phyloP scores from a whole-genome alignment of 352 stramenopile species.

The Elongisporangium prolatum region DNA sequence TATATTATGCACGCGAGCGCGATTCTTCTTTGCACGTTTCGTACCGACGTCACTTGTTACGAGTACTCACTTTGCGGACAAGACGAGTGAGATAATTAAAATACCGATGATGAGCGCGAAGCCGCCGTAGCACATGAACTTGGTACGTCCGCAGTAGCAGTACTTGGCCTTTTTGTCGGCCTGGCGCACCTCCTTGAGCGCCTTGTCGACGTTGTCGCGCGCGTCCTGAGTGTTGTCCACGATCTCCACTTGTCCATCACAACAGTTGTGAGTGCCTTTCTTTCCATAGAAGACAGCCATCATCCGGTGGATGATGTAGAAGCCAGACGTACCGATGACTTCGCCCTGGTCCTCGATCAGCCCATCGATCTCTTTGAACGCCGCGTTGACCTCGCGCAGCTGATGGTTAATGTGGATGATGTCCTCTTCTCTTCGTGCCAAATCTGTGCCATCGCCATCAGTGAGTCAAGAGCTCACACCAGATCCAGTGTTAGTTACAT shows the following conservation, averaged over 20 bases:
- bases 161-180: constrained; percentile 66
- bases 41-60: constrained; percentile 4
- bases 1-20: constrained; percentile 15
- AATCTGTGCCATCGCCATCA: constrained; percentile 28
- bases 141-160: constrained; percentile 58
- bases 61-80: constrained; percentile 22
- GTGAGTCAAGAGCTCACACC: constrained; percentile 7
- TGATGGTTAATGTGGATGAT: constrained; percentile 89
- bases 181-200: constrained; percentile 64
- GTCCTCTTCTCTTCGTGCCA: constrained; percentile 76
- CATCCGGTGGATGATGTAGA: background rate
- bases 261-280: background rate
- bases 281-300: background rate
- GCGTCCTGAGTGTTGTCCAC: constrained; percentile 73
- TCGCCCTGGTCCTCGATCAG: constrained; percentile 83
- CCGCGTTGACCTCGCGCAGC: constrained; percentile 78
- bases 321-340: constrained; percentile 32
- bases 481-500: background rate
- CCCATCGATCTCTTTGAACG: constrained; percentile 81
- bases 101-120: constrained; percentile 53
- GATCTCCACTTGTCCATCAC: constrained; percentile 87
- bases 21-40: constrained; percentile 6
- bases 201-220: constrained; percentile 71
- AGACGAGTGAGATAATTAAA: constrained; percentile 46
- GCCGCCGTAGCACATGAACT: constrained; percentile 64